These are phyloP conservation scores for Fistulina hepatica DNA, from an alignment of 1,284 basidiomycete genomes.

Conservation along the genomic window DNA sequence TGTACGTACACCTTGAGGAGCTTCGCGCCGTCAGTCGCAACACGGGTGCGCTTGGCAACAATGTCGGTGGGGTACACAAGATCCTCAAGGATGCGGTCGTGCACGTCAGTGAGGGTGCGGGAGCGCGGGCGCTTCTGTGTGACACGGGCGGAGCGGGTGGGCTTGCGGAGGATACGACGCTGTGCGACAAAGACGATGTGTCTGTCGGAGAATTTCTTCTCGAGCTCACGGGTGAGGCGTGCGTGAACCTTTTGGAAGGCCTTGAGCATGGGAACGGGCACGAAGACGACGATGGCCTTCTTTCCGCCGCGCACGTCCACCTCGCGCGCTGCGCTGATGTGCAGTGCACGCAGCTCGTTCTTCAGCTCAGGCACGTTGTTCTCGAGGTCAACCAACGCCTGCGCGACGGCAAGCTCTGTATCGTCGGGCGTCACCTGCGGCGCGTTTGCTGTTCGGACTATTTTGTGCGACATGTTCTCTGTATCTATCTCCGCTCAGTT, in stretches of 20 bases:
- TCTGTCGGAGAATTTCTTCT: constrained; percentile 99
- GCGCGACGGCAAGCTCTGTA: constrained; percentile 87
- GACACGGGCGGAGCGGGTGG: constrained; percentile 85
- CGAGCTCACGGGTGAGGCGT: constrained; percentile 88
- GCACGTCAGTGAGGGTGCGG: constrained; percentile 95
- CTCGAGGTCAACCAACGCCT: constrained; percentile 96
- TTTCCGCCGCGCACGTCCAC: constrained; percentile 99
- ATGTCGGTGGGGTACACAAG: constrained; percentile 99
- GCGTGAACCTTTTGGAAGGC: constrained; percentile 96
- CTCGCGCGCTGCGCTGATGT: constrained; percentile 97
- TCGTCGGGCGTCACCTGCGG: constrained; percentile 85
- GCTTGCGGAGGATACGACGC: constrained; percentile 97
- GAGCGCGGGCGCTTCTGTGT: constrained; percentile 95
- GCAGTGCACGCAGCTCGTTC: constrained; percentile 88
- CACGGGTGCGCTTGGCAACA: constrained; percentile 93
- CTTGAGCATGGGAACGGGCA: constrained; percentile 95
- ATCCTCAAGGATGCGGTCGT: constrained; percentile 98
- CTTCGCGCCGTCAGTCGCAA: constrained; percentile 85
- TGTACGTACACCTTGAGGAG: constrained; percentile 84
- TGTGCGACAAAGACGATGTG: constrained; percentile 99
- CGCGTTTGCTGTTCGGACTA: constrained; percentile 93
- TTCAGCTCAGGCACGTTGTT: constrained; percentile 98
- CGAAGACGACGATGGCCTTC: constrained; percentile 99
- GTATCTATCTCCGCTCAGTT: too few species aligned
- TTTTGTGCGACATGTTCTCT: too few species aligned